Evolutionary conservation across 768 basidiomycete species (phyloP).

Genomic region (Lentinula detonsa): DNA sequence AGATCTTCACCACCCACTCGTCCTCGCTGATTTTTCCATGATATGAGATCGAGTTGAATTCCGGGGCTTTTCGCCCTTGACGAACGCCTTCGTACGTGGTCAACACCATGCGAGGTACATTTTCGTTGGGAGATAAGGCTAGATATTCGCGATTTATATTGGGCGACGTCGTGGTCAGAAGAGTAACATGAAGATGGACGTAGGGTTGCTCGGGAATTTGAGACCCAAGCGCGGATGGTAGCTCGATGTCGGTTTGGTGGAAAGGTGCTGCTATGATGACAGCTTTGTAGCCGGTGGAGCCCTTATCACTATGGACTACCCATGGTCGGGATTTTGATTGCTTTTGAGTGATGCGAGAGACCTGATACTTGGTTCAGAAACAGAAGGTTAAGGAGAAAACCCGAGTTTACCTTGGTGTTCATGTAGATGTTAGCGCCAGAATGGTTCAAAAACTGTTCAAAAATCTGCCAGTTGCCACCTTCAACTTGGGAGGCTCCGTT

Average conservation of each 20-base stretch:
- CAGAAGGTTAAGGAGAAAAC: not conserved
- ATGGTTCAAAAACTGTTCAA: conserved; percentile 69
- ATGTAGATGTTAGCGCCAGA: conserved; percentile 68
- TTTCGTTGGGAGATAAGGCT: conserved; percentile 35
- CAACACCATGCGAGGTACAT: conserved; percentile 59
- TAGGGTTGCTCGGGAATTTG: conserved; percentile 70
- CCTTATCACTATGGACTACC: conserved; percentile 43
- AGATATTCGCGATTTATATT: conserved; percentile 65
- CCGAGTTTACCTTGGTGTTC: conserved; percentile 52
- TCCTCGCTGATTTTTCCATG: conserved; percentile 51
- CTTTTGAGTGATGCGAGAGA: conserved; percentile 42
- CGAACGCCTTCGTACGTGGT: conserved; percentile 64
- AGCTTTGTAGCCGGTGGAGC: conserved; percentile 52
- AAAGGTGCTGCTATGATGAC: conserved; percentile 87
- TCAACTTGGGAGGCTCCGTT: conserved; percentile 56
- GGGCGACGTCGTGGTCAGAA: conserved; percentile 72
- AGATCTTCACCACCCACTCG: conserved; percentile 84
- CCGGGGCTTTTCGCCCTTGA: conserved; percentile 53
- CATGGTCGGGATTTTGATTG: conserved; percentile 40
- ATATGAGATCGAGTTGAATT: conserved; percentile 86
- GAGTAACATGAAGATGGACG: conserved; percentile 82
- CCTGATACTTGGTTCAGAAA: conserved; percentile 27
- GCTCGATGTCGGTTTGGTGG: conserved; percentile 55
- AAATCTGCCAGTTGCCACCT: conserved; percentile 83
- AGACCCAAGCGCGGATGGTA: conserved; percentile 41